Conservation (phyloP, 2,329 filamentous ascomycete species). For the Neonectria magnoliae region DNA sequence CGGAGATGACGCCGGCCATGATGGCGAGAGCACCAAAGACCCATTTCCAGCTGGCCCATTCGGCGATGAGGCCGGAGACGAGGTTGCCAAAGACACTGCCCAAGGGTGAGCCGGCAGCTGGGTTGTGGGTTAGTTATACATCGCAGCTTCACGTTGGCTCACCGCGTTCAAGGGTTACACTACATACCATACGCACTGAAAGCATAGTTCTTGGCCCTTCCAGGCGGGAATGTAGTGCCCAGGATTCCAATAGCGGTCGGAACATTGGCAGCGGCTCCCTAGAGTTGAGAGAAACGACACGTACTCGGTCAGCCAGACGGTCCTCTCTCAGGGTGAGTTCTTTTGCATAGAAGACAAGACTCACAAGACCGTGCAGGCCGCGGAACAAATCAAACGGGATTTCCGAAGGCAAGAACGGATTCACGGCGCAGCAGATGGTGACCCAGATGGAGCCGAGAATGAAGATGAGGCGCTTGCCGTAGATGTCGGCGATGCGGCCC, state of each 20-base stretch:
- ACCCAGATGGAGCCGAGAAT: constrained; percentile 72
- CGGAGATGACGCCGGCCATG: constrained; percentile 65
- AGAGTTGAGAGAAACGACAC: neutral
- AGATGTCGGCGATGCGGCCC: constrained; percentile 74
- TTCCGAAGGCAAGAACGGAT: constrained; percentile 73
- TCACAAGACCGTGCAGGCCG: constrained; percentile 70
- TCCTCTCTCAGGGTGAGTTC: no score
- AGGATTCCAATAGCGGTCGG: constrained; percentile 77
- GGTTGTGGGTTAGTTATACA: neutral
- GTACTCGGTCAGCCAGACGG: neutral
- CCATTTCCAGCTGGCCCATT: constrained; percentile 73
- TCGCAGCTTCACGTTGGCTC: neutral
- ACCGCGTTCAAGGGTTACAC: neutral
- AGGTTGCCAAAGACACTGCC: constrained; percentile 74
- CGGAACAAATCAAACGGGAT: constrained; percentile 74
- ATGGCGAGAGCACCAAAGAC: constrained; percentile 73
- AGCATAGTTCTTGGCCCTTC: constrained; percentile 76
- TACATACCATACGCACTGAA: constrained; percentile 68
- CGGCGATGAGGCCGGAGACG: constrained; percentile 69
- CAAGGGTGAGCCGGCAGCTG: constrained; percentile 70
- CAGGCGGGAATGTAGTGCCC: constrained; percentile 72
- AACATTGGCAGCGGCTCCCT: constrained; percentile 74
- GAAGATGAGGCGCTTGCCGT: constrained; percentile 73
- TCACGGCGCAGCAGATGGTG: constrained; percentile 65
- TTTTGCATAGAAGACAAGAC: constrained; percentile 17